Percentiles rank a stretch among this genome's conserved stretches.
phyloP scores from a whole-genome alignment of 176 grass and related monocot genomes.

The Oryza rufipogon region DNA sequence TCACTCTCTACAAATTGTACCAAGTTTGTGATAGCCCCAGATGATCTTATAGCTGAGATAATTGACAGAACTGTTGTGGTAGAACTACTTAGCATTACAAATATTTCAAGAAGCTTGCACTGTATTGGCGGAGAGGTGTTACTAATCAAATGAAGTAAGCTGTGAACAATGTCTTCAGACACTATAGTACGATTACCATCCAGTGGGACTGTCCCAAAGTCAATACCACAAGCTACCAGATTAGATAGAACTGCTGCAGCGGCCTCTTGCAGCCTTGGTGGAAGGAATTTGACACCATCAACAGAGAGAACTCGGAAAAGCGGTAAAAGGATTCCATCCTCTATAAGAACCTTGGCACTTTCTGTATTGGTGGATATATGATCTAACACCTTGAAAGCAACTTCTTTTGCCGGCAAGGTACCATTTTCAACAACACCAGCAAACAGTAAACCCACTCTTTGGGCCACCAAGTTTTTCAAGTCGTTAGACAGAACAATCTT shows the following conservation, averaged over 20 bases:
- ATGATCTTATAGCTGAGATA: conserved; percentile 68
- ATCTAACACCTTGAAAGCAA: conserved; percentile 68
- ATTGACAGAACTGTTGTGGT: conserved; percentile 51
- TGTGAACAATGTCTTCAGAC: conserved; percentile 69
- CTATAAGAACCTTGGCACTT: conserved; percentile 70
- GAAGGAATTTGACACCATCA: conserved; percentile 55
- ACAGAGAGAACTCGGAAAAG: conserved; percentile 63
- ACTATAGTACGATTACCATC: conserved; percentile 59
- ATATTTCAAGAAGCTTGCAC: conserved; percentile 69
- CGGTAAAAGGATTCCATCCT: conserved; percentile 56
- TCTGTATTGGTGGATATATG: conserved; percentile 66
- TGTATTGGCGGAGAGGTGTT: conserved; percentile 75
- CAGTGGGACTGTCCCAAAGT: conserved; percentile 54
- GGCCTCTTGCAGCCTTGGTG: conserved; percentile 70
- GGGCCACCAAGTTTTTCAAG: conserved; percentile 66
- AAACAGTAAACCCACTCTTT: conserved; percentile 63
- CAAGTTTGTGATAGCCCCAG: conserved; percentile 72
- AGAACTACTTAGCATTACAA: conserved; percentile 53
- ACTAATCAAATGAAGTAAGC: conserved; percentile 74
- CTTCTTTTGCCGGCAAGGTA: conserved; percentile 61
- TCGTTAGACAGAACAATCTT: conserved; percentile 72
- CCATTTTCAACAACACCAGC: conserved; percentile 62
- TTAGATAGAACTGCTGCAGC: conserved; percentile 68
- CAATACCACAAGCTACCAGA: conserved; percentile 58
- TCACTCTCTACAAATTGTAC: conserved; percentile 76